phyloP scores from a whole-genome alignment of 1,139 yeast genomes.

The Yarrowia galli region DNA sequence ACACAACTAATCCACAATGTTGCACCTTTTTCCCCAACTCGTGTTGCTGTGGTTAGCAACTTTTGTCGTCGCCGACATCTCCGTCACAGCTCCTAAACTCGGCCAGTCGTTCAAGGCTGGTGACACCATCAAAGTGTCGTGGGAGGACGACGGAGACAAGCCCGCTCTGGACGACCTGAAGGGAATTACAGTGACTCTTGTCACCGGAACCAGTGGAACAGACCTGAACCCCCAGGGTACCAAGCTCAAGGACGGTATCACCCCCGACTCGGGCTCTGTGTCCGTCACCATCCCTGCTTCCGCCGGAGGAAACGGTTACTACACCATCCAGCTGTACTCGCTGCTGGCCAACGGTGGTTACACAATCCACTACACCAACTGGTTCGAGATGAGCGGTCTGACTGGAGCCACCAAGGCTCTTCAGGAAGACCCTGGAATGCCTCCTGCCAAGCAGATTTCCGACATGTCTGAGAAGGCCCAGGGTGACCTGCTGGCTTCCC shows the following conservation, averaged over 20 bases:
- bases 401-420: slow-evolving; percentile 58
- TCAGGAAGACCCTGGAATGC: slow-evolving; percentile 54
- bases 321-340: slow-evolving; percentile 71
- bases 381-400: slow-evolving; percentile 75
- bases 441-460: slow-evolving; percentile 56
- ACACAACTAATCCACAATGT: slow-evolving; percentile 6
- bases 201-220: slow-evolving; percentile 65
- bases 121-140: slow-evolving; percentile 59
- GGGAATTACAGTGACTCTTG: slow-evolving; percentile 62
- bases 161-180: slow-evolving; percentile 59
- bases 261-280: slow-evolving; percentile 46
- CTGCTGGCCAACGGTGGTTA: slow-evolving; percentile 54
- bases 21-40: slow-evolving; percentile 27
- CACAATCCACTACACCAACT: slow-evolving; percentile 73
- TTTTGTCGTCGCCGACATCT: slow-evolving; percentile 60
- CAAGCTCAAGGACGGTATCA: slow-evolving; percentile 42
- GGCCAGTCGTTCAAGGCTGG: slow-evolving; percentile 62
- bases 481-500: slow-evolving; percentile 52
- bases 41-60: slow-evolving; percentile 31
- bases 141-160: slow-evolving; percentile 64
- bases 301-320: slow-evolving; percentile 67
- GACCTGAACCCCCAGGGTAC: slow-evolving; percentile 47
- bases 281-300: slow-evolving; percentile 56
- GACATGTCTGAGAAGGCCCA: slow-evolving; percentile 52
- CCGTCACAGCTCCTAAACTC: slow-evolving; percentile 59